Percentiles rank a stretch among this genome's conserved stretches.
Conservation (phyloP, 1,284 basidiomycete species). For the Spongiforma sp. region DNA sequence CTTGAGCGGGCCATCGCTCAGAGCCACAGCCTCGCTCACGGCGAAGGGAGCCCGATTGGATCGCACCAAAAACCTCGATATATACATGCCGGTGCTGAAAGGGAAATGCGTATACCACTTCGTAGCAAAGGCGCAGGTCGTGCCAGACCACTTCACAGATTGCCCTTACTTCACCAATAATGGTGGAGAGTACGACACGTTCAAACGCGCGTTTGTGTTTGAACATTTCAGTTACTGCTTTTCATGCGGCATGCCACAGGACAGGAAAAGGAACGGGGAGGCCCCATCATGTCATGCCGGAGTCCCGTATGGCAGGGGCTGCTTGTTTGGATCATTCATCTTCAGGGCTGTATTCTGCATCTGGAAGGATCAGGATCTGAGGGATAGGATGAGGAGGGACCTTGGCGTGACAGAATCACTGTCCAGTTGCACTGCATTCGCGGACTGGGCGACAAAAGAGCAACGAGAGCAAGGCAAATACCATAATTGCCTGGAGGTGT, state of each 20-base stretch:
- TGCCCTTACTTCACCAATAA: background rate
- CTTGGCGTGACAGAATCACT: background rate
- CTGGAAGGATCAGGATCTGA: background rate
- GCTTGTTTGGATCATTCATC: background rate
- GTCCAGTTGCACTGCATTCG: background rate
- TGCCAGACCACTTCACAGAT: slow-evolving; percentile 1
- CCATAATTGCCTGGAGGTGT: background rate
- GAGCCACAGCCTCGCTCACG: background rate
- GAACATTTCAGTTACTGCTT: slow-evolving; percentile 8
- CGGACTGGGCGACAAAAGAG: background rate
- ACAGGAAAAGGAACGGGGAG: slow-evolving; percentile 7
- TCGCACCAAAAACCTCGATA: slow-evolving; percentile 1
- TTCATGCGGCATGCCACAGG: slow-evolving; percentile 13
- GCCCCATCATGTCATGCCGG: slow-evolving; percentile 6
- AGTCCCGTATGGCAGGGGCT: background rate
- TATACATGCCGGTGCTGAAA: slow-evolving; percentile 4
- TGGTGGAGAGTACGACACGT: background rate
- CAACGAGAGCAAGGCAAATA: background rate
- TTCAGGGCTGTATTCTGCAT: background rate
- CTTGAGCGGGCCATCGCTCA: too few species aligned
- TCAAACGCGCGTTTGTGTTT: slow-evolving; percentile 4
- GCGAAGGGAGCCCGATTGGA: background rate
- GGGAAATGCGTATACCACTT: slow-evolving; percentile 11
- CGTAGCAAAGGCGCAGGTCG: background rate
- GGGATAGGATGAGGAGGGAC: background rate